Base-by-base conservation (phyloP, 2,329 filamentous ascomycete genomes). In the Ophioceras dolichostomum region DNA sequence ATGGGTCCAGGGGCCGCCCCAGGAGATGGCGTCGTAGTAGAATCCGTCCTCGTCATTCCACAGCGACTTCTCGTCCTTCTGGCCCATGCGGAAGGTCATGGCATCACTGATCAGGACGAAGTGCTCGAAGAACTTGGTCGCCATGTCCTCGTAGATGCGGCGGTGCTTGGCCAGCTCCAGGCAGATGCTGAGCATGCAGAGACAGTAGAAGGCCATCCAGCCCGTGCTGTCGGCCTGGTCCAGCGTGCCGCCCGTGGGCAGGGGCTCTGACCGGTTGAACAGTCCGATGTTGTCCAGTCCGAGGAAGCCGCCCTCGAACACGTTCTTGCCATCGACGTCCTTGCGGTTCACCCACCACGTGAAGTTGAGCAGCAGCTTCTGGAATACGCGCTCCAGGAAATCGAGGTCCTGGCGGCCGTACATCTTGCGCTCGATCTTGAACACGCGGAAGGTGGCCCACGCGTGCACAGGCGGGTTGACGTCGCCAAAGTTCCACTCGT, bases 261-360 rank as follows among this genome's bases (percentile, higher is more conserved):
- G 64, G 19, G 91, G 88, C 57, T 96, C 89, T 0, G 89, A 96
- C 32, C 89, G 83, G 60, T 96, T 96, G 73, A 96, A 96, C 26
- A 96, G 64, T 38, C 91, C 91, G 57, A 96, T 96, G 56, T 96
- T 96, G 72, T 96, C 89, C 37, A 96, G 67, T 32, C 89, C 89
- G 7, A 96, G 67, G 68, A 96, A 96, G 31, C 89, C 89, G 47
- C 89, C 91, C 54, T 96, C 91, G 48, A 96, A 96, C 20, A 96
- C 83, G 52, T 96, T 95, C 65, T 96, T 96, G 50, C 87, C 89
- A 9, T 94, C 85, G 10, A 73, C 72, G 50, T 96, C 89, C 60
- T 96, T 96, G 41, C 89, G 82, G 57, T 96, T 96, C 16, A 95
- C 89, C 89, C 89, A 96, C 91, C 91, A 96, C 4, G 91, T 96